Evolutionary conservation across 805 yeast species (phyloP), one percentile per base, ranked within the genome.

Genomic region (Schwanniomyces occidentalis): DNA sequence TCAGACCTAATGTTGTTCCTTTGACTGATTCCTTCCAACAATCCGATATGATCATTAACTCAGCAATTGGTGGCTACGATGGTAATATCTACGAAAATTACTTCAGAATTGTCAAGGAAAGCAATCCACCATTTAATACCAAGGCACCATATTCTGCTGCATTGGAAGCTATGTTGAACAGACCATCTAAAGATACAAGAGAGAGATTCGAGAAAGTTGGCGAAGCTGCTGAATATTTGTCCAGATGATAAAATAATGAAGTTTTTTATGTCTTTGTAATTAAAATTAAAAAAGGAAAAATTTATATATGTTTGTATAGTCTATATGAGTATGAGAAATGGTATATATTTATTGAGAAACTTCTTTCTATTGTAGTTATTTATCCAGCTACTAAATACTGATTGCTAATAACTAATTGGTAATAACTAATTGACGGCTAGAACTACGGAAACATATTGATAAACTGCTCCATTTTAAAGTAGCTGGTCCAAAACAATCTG

Each of bases 51-150:
- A 39, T 68, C 45, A 52, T 68, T 35, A 65, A 66, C 54, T 59
- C 74, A 5, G 60, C 65, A 20, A 56, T 69, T 34, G 74, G 71
- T 32, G 56, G 56, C 40, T 68, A 60, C 51, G 59, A 68, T 42
- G 74, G 74, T 43, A 60, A 68, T 49, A 55, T 68, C 38, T 68
- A 68, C 45, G 67, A 66, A 46, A 67, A 68, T 54, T 67, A 66
- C 52, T 64, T 65, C 52, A 42, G 44, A 10, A 50, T 48, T 13
- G 69, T 67, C 23, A 67, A 66, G 49, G 32, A 38, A 16, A 49
- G 55, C 38, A 64, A 68, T 48, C 56, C 62, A 32, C 63, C 66
- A 34, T 41, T 45, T 22, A 44, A 53, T 17, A 48, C 58, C 30
- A 67, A 67, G 55, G 73, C 73, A 30, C 70, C 73, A 21, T 68